These are phyloP conservation scores for Stagonosporopsis chrysanthemi DNA, from an alignment of 2,329 filamentous ascomycete genomes.

Conservation along the genomic window DNA sequence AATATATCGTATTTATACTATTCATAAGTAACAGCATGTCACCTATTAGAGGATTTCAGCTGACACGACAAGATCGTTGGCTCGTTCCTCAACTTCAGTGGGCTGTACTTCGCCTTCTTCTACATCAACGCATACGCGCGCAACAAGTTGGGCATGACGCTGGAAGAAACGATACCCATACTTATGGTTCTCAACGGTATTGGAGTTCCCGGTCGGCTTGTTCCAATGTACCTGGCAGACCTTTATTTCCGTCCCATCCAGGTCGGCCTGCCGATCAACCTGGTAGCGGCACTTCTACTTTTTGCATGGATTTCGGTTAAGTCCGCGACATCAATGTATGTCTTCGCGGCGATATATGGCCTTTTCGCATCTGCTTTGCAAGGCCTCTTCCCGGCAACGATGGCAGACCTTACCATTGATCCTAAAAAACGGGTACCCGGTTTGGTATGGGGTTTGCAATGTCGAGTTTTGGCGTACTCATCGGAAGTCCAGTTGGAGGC, in stretches of 20 bases:
- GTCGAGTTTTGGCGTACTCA: conserved; percentile 36
- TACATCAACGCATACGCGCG: conserved; percentile 52
- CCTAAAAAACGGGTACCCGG: conserved; percentile 53
- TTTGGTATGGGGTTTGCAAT: conserved; percentile 53
- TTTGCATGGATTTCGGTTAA: conserved; percentile 55
- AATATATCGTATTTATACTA: conserved; percentile 28
- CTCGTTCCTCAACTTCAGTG: conserved; percentile 37
- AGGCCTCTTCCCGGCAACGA: conserved; percentile 53
- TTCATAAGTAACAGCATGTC: conserved; percentile 22
- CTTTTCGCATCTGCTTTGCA: conserved; percentile 58
- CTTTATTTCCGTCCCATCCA: conserved; percentile 53
- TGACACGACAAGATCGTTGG: conserved; percentile 45
- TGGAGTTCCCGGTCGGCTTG: conserved; percentile 58
- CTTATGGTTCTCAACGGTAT: conserved; percentile 57
- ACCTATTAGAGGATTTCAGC: conserved; percentile 28
- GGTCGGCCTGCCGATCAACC: conserved; percentile 48
- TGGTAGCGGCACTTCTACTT: conserved; percentile 52
- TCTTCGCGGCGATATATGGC: conserved; percentile 56
- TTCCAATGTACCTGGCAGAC: conserved; percentile 57
- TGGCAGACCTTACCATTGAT: conserved; percentile 54
- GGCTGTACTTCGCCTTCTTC: conserved; percentile 52
- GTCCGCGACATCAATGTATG: conserved; percentile 49
- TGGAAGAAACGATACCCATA: conserved; percentile 47
- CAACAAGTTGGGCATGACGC: conserved; percentile 59
- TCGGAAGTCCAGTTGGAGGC: conserved; percentile 40